Evolutionary conservation across 148 eudicot genomes (phyloP).

Genomic region (Rhododendron vialii): DNA sequence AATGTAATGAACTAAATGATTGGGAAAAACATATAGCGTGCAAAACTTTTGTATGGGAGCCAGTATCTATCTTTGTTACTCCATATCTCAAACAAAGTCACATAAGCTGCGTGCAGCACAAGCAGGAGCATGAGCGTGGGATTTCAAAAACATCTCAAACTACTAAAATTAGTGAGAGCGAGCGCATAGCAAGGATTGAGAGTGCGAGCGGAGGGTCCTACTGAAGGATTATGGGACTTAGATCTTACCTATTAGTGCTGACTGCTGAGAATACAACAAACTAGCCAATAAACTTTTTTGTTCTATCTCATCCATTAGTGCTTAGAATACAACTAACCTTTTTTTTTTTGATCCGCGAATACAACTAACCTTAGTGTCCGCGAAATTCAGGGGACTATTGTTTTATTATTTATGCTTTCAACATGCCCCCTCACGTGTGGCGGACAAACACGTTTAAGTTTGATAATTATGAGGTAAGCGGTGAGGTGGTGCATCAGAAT

Average conservation of each 20-base stretch:
- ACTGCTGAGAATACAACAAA: background rate
- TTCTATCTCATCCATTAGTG: background rate
- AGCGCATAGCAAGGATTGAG: no score
- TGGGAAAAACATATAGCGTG: background rate
- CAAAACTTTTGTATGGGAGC: background rate
- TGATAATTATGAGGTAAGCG: background rate
- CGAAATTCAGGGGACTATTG: background rate
- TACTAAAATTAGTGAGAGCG: background rate
- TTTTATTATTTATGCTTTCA: background rate
- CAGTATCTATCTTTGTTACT: background rate
- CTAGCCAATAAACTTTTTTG: background rate
- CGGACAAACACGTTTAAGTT: background rate
- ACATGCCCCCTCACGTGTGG: background rate
- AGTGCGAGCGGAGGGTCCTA: no score
- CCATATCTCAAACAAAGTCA: background rate
- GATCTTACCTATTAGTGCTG: background rate
- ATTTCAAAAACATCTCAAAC: no score
- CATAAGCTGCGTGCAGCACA: no score
- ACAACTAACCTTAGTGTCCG: background rate
- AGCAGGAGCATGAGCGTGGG: no score
- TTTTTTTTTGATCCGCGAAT: no score
- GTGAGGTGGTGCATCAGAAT: background rate
- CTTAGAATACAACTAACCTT: background rate
- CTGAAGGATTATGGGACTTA: no score
- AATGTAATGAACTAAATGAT: background rate